Percentiles rank a stretch among this genome's conserved stretches.
Evolutionary conservation across 1,284 basidiomycete species (phyloP).

Genomic region (Ustilago hordei): DNA sequence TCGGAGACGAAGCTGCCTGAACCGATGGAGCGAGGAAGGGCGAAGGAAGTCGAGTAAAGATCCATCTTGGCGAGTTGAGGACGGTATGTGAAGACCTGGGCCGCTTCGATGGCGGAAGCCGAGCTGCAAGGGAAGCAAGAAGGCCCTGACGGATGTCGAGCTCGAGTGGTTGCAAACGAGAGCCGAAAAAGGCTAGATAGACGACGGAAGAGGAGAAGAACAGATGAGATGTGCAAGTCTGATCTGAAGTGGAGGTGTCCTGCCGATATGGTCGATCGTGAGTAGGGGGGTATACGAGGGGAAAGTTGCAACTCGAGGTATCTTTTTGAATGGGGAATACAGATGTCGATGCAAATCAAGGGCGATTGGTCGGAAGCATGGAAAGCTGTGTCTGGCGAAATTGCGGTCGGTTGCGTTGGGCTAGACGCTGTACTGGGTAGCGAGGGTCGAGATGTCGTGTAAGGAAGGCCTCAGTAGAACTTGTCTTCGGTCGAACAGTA

Average conservation of each 20-base stretch:
- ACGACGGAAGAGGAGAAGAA: neutral
- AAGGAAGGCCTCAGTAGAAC: neutral
- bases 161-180: neutral
- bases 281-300: slow-evolving; percentile 20
- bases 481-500: neutral
- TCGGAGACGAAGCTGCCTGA: slow-evolving; percentile 43
- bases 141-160: slow-evolving; percentile 20
- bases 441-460: neutral
- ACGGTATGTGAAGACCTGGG: slow-evolving; percentile 19
- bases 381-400: neutral
- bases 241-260: slow-evolving; percentile 1
- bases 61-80: slow-evolving; percentile 44
- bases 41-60: slow-evolving; percentile 62
- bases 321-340: slow-evolving; percentile 17
- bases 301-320: slow-evolving; percentile 22
- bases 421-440: neutral
- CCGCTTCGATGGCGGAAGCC: slow-evolving; percentile 15
- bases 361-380: slow-evolving; percentile 4
- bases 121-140: slow-evolving; percentile 27
- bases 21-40: slow-evolving; percentile 54
- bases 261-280: neutral
- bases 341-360: slow-evolving; percentile 19
- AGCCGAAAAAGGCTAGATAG: neutral
- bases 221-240: slow-evolving; percentile 5
- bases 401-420: neutral